Evolutionary conservation across 2,329 filamentous ascomycete species (phyloP).

Genomic region (Dendryphion nanum): DNA sequence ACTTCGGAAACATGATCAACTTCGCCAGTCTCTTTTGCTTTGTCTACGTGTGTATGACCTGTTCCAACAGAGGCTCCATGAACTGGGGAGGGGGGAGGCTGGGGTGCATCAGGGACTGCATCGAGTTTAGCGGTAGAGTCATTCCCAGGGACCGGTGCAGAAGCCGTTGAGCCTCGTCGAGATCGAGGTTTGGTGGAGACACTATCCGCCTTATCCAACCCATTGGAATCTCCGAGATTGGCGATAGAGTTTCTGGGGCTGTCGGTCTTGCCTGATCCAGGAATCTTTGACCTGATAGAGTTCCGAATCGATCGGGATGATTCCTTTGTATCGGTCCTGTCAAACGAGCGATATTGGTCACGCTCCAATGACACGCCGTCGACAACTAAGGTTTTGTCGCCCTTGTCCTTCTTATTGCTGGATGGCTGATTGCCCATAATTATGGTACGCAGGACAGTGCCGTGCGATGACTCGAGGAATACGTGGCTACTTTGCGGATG

Average conservation of each 20-base stretch:
- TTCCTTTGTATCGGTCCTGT: constrained; percentile 88
- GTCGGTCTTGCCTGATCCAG: constrained; percentile 68
- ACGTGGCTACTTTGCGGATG: no score
- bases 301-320: constrained; percentile 83
- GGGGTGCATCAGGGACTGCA: constrained; percentile 30
- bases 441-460: no score
- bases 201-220: constrained; percentile 67
- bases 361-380: constrained; percentile 68
- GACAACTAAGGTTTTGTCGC: constrained; percentile 42
- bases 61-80: constrained; percentile 71
- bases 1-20: constrained; percentile 93
- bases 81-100: constrained; percentile 78
- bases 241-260: constrained; percentile 76
- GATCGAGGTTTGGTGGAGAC: constrained; percentile 67
- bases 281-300: constrained; percentile 83
- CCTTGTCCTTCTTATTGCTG: constrained; percentile 51
- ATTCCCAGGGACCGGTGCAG: constrained; percentile 44
- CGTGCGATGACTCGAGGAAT: no score
- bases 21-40: constrained; percentile 82
- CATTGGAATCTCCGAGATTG: constrained; percentile 48
- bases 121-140: constrained; percentile 34
- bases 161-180: constrained; percentile 35
- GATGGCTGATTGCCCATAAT: constrained; percentile 80
- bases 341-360: constrained; percentile 76
- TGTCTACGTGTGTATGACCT: constrained; percentile 74